phyloP scores from a whole-genome alignment of 257 asterid species.

The Handroanthus guayacan region DNA sequence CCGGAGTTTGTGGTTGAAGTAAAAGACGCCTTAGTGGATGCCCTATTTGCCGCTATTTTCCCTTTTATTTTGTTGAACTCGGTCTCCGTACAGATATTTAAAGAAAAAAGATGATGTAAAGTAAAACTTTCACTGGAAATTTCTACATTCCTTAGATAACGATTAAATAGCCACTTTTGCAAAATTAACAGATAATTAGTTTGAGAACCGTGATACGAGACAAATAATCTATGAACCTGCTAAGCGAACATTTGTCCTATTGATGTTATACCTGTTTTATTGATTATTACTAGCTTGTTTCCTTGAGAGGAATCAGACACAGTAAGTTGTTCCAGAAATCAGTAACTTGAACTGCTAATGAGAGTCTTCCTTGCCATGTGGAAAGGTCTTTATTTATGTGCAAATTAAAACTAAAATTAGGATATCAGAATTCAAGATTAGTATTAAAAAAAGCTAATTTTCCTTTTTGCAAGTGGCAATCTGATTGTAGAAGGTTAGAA shows the following conservation, averaged over 20 bases:
- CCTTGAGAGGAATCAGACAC: background rate
- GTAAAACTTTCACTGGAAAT: background rate
- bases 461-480: background rate
- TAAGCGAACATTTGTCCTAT: background rate
- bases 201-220: background rate
- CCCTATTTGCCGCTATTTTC: background rate
- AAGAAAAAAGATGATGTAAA: background rate
- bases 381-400: too few species aligned
- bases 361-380: too few species aligned
- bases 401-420: background rate
- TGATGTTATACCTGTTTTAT: background rate
- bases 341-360: too few species aligned
- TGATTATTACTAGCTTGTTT: background rate
- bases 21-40: background rate
- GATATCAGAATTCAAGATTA: background rate
- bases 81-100: background rate
- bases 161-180: background rate
- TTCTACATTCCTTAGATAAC: background rate
- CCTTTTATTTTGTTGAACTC: background rate
- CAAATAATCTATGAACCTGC: background rate
- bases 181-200: background rate
- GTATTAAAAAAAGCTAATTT: background rate
- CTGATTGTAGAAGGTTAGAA: background rate
- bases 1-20: constrained; percentile 8
- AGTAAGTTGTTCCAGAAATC: background rate